Percentiles rank a stretch among this genome's conserved stretches.
These are phyloP conservation scores for Sicyos edulis DNA, from an alignment of 306 rosid species.

Conservation along the genomic window DNA sequence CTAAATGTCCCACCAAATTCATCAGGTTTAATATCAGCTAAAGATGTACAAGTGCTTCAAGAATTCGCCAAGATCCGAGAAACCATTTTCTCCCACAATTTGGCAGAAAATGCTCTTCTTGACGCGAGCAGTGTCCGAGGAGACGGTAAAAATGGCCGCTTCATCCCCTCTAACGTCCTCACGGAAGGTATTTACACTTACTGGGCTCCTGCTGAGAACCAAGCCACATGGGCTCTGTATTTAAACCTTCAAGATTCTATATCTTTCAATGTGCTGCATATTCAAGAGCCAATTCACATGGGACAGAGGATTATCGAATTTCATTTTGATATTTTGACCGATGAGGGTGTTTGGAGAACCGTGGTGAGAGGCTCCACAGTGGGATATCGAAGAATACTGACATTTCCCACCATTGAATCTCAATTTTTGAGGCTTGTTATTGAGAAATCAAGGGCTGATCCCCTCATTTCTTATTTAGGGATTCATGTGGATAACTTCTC, in stretches of 20 bases:
- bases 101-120: conserved; percentile 46
- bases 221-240: conserved; percentile 46
- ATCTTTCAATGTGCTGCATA: conserved; percentile 61
- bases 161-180: conserved; percentile 53
- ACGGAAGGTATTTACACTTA: conserved; percentile 58
- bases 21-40: conserved; percentile 76
- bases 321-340: conserved; percentile 49
- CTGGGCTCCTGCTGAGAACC: conserved; percentile 76
- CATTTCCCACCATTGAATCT: conserved; percentile 46
- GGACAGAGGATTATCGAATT: conserved; percentile 79
- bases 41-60: conserved; percentile 71
- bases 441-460: conserved; percentile 62
- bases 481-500: conserved; percentile 55
- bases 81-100: conserved; percentile 64
- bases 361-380: conserved; percentile 63
- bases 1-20: conserved; percentile 87
- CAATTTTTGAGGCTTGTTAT: conserved; percentile 64
- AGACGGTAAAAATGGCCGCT: conserved; percentile 35
- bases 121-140: conserved; percentile 68
- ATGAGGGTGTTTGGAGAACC: conserved; percentile 47
- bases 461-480: conserved; percentile 58
- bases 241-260: conserved; percentile 48
- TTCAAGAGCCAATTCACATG: conserved; percentile 91
- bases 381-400: conserved; percentile 66
- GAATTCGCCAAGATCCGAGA: conserved; percentile 58